Evolutionary conservation across 192 early-diverging fungal species (phyloP), one percentile per base, ranked within the genome.

Genomic region (Coemansia sp.): DNA sequence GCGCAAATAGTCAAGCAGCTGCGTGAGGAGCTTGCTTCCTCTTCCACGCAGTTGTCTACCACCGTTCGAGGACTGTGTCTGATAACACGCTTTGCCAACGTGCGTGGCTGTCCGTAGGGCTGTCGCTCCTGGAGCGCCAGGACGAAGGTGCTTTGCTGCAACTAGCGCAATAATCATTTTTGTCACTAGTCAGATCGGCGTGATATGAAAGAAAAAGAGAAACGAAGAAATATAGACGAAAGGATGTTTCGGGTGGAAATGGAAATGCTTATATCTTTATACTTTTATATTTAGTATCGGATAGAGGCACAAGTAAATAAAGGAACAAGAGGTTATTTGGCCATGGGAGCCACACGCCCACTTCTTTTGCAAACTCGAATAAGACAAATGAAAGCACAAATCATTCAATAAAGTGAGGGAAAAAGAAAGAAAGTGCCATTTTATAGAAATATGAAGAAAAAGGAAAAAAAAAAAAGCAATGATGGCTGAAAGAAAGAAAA

Each of bases 1-100:
- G 48, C 63, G 73, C 43, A 81, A 19, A 26, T 76, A 81, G 21
- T 64, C 56, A 22, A 76, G 47, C 32, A 76, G 64, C n/a, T 66
- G 73, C 16, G 73, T 55, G 10, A 46, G 8, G 12, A 13, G 21
- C 78, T 73, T 76, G 11, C 66, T 75, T 58, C 66, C 48, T 39
- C 43, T 18, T 21, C 69, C 72, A 32, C 46, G 39, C 10, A 65
- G 6, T 19, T 51, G 60, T 16, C 58, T 65, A 18, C 69, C 61
- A 26, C 26, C 51, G n/a, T 73, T 73, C 11, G 55, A 46, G 18
- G 73, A 46, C 19, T 67, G 22, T 5, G 66, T 71, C 55, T 81
- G 78, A 54, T 74, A 81, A 41, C 64, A 42, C 5, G 73, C 78
- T 39, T 49, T 72, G 63, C 51, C 59, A 12, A 66, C 46, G 12